Conservation (phyloP, 805 yeast species). For the Saccharomyces cerevisiae region DNA sequence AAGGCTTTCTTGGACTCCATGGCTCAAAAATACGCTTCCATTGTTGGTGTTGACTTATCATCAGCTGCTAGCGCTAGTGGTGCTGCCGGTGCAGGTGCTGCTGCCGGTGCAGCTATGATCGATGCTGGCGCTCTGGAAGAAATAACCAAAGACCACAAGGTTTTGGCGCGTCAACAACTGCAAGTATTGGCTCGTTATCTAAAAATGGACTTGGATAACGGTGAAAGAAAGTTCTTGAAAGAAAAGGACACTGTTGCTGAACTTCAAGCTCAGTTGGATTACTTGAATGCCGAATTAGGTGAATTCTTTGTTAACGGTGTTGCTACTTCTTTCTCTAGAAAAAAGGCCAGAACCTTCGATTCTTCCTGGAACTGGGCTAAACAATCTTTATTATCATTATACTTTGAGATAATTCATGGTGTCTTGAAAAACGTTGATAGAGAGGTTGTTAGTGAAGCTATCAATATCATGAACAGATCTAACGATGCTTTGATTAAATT, state of each 20-base stretch:
- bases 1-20: conserved; percentile 75
- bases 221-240: conserved; percentile 73
- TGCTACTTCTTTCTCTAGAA: conserved; percentile 78
- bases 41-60: conserved; percentile 68
- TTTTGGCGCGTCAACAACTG: conserved; percentile 48
- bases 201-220: conserved; percentile 84
- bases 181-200: conserved; percentile 92
- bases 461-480: conserved; percentile 94
- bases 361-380: conserved; percentile 99
- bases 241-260: conserved; percentile 73
- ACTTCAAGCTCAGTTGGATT: conserved; percentile 83
- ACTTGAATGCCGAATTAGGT: conserved; percentile 67
- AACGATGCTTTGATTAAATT: conserved; percentile 88
- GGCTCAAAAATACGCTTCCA: conserved; percentile 78
- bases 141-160: conserved; percentile 40
- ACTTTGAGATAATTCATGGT: conserved; percentile 93
- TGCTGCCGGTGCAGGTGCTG: conserved; percentile 40
- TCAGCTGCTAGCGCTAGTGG: conserved; percentile 51
- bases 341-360: conserved; percentile 93
- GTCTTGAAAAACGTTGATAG: conserved; percentile 83
- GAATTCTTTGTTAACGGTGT: conserved; percentile 91
- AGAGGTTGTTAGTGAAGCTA: conserved; percentile 93
- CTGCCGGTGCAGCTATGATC: conserved; percentile 76
- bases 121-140: conserved; percentile 93
- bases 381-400: conserved; percentile 90